Conservation (phyloP, 2,329 filamentous ascomycete species). For the Ceratocystiopsis minuta region DNA sequence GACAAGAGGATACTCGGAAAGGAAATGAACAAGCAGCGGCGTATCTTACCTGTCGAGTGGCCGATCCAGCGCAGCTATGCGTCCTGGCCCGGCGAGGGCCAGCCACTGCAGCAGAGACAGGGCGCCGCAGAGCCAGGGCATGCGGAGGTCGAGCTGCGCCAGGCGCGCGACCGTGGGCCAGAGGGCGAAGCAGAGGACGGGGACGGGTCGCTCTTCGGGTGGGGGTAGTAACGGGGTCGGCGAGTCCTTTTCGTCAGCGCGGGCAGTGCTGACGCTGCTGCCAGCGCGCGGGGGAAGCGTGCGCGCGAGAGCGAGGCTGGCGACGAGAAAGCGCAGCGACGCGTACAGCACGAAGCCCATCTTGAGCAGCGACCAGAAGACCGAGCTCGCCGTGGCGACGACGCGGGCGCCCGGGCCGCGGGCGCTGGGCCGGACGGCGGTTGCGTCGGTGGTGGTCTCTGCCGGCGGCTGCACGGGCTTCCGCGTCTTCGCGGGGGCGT, state of each 20-base stretch:
- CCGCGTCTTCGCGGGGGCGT: not conserved
- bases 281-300: slow-evolving; percentile 32
- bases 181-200: slow-evolving; percentile 58
- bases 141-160: slow-evolving; percentile 56
- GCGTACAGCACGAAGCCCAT: slow-evolving; percentile 37
- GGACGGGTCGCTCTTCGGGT: slow-evolving; percentile 19
- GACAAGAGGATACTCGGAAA: not conserved
- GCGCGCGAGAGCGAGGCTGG: slow-evolving; percentile 47
- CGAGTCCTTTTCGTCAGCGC: slow-evolving; percentile 6
- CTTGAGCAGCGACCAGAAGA: slow-evolving; percentile 41
- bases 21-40: slow-evolving; percentile 7
- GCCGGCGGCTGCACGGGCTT: not conserved
- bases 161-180: slow-evolving; percentile 60
- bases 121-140: slow-evolving; percentile 76
- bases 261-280: slow-evolving; percentile 12
- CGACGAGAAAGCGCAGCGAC: slow-evolving; percentile 45
- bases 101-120: slow-evolving; percentile 61
- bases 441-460: not conserved
- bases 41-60: slow-evolving; percentile 72
- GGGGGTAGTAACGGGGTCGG: no score
- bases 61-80: slow-evolving; percentile 55
- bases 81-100: slow-evolving; percentile 55
- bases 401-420: no score
- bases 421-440: no score
- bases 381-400: not conserved